phyloP scores from a whole-genome alignment of 1,139 yeast species.

The Taphrina sp. region DNA sequence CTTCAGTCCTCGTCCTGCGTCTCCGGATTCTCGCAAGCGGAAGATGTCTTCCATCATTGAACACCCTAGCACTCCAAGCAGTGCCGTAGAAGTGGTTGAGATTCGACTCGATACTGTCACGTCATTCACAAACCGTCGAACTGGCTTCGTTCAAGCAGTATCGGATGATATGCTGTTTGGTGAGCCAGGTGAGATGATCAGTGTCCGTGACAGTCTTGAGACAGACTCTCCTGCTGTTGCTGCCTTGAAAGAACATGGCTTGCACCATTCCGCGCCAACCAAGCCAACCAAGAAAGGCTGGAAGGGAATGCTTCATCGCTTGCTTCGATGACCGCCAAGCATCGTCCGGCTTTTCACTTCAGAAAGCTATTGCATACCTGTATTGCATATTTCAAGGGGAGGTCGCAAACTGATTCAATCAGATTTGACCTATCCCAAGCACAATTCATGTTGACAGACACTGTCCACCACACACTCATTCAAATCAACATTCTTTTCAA shows the following conservation, averaged over 20 bases:
- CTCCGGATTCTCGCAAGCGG: slow-evolving; percentile 30
- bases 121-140: background rate
- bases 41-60: slow-evolving; percentile 31
- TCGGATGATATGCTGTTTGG: slow-evolving; percentile 19
- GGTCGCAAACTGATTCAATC: no score
- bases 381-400: no score
- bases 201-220: background rate
- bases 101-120: background rate
- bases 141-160: background rate
- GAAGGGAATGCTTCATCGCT: slow-evolving; percentile 23
- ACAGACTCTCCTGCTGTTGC: background rate
- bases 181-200: slow-evolving; percentile 28
- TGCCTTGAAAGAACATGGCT: background rate
- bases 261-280: background rate
- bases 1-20: slow-evolving; percentile 24
- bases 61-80: slow-evolving; percentile 8
- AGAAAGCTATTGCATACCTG: no score
- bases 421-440: no score
- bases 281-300: slow-evolving; percentile 21
- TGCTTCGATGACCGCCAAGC: slow-evolving; percentile 3
- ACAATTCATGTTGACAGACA: no score
- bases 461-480: no score
- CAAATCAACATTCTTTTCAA: slow-evolving; percentile 5
- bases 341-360: background rate
- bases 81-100: background rate